phyloP scores from a whole-genome alignment of 2,329 filamentous ascomycete genomes.

The Fusarium abutilonis region DNA sequence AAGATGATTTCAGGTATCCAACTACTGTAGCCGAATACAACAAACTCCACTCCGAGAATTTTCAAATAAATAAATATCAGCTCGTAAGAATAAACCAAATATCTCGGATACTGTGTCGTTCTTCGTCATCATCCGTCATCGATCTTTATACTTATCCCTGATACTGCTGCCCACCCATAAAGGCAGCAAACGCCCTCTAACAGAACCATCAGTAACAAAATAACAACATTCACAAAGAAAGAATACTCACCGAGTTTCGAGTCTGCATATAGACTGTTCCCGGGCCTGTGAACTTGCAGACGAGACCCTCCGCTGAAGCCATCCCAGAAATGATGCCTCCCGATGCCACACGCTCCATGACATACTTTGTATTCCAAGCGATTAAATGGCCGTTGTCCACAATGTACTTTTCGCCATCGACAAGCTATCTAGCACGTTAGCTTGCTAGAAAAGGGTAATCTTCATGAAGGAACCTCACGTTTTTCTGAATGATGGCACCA shows the following conservation, averaged over 20 bases:
- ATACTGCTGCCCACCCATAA: conserved; percentile 59
- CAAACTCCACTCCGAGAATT: conserved; percentile 20
- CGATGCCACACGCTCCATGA: conserved; percentile 87
- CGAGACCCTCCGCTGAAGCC: conserved; percentile 83
- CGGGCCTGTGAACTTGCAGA: conserved; percentile 93
- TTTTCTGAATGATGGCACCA: conserved; percentile 93
- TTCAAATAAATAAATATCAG: not conserved
- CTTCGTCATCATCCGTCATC: not conserved
- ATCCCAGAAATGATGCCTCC: conserved; percentile 93
- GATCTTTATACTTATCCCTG: conserved; percentile 39
- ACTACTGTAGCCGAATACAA: not conserved
- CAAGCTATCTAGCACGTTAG: conserved; percentile 53
- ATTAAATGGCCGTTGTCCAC: conserved; percentile 94
- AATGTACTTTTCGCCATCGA: conserved; percentile 84
- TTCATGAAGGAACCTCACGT: conserved; percentile 66
- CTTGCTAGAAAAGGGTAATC: not conserved
- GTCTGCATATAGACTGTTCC: conserved; percentile 95
- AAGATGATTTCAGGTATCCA: conserved; percentile 33
- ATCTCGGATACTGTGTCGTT: not conserved
- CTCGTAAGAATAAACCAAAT: not conserved
- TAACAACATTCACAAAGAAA: not conserved
- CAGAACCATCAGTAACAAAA: conserved; percentile 17
- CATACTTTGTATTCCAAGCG: conserved; percentile 96
- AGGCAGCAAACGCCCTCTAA: conserved; percentile 63
- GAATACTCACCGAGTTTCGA: conserved; percentile 74